A percentile compares a stretch with the other conserved stretches of the same genome.
Evolutionary conservation across 2,329 filamentous ascomycete species (phyloP).

Genomic region (Aspergillus spinulosporus): DNA sequence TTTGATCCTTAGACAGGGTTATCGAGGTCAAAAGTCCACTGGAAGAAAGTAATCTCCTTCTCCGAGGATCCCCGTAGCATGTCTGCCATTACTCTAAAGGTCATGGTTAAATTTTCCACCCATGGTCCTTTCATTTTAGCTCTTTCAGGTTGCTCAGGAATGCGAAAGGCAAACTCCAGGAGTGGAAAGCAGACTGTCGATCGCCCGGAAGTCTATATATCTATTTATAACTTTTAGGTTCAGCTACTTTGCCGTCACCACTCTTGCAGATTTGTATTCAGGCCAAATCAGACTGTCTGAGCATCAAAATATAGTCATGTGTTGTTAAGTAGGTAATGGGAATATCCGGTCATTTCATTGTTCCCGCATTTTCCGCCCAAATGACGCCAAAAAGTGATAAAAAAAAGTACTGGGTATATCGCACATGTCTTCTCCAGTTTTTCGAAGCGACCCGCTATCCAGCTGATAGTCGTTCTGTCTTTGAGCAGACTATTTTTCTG

Average conservation of each 20-base stretch:
- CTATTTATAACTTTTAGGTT: background rate
- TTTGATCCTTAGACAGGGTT: no score
- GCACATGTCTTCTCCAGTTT: background rate
- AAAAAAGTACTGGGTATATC: constrained; percentile 10
- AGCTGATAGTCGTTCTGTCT: background rate
- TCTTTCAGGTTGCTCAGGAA: no score
- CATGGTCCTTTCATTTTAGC: no score
- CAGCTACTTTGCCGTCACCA: background rate
- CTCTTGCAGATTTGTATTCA: background rate
- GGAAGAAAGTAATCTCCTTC: no score
- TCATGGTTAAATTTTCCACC: no score
- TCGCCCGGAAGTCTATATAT: background rate
- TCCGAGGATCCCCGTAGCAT: no score
- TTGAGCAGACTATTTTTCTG: background rate
- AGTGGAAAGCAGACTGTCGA: background rate
- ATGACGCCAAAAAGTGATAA: constrained; percentile 1
- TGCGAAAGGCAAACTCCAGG: no score
- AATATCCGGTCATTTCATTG: background rate
- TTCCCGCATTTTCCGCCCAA: background rate
- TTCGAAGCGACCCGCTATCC: background rate
- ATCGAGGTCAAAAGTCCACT: no score
- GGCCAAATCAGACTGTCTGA: background rate
- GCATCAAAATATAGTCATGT: background rate
- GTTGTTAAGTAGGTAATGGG: background rate
- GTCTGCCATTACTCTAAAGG: no score